Percentiles rank a stretch among this genome's conserved stretches.
These are phyloP conservation scores for Colletotrichum agaves DNA, from an alignment of 2,329 filamentous ascomycete species.

Conservation along the genomic window DNA sequence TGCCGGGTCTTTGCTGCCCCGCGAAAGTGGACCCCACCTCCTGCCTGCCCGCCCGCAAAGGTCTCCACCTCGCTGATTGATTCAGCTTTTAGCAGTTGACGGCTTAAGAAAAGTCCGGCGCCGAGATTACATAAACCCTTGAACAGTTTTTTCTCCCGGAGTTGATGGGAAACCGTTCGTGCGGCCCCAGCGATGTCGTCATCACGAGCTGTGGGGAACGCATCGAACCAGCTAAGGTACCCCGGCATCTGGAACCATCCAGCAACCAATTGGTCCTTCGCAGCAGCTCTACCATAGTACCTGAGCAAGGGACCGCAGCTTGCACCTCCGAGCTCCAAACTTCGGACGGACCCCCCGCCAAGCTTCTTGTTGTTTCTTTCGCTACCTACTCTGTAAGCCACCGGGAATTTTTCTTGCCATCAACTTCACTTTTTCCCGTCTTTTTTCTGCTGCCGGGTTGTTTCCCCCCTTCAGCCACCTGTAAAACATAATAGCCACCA, in stretches of 20 bases:
- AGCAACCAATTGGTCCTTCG: slow-evolving; percentile 15
- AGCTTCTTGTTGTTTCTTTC: slow-evolving; percentile 19
- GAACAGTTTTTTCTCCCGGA: neutral
- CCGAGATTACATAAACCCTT: slow-evolving; percentile 20
- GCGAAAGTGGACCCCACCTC: slow-evolving; percentile 33
- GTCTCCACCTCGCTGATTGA: slow-evolving; percentile 6
- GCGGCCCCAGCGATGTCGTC: slow-evolving; percentile 31
- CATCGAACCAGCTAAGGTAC: slow-evolving; percentile 6
- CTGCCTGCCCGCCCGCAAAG: slow-evolving; percentile 13
- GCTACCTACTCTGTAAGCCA: neutral
- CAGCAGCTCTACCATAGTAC: slow-evolving; percentile 16
- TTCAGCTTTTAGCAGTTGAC: neutral
- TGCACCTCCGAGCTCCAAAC: slow-evolving; percentile 36
- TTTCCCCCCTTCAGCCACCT: neutral
- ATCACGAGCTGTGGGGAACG: slow-evolving; percentile 24
- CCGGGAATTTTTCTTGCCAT: neutral
- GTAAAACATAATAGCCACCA: neutral
- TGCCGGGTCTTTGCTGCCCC: slow-evolving; percentile 30
- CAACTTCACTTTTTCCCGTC: neutral
- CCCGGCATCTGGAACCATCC: slow-evolving; percentile 29
- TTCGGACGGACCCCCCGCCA: slow-evolving; percentile 31
- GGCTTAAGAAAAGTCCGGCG: slow-evolving; percentile 2
- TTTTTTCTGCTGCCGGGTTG: too few species aligned
- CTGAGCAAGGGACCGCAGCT: too few species aligned
- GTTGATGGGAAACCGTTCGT: slow-evolving; percentile 7